Evolutionary conservation across 2,329 filamentous ascomycete genomes (phyloP).

Genomic region (Coniosporium tulheliwenetii): DNA sequence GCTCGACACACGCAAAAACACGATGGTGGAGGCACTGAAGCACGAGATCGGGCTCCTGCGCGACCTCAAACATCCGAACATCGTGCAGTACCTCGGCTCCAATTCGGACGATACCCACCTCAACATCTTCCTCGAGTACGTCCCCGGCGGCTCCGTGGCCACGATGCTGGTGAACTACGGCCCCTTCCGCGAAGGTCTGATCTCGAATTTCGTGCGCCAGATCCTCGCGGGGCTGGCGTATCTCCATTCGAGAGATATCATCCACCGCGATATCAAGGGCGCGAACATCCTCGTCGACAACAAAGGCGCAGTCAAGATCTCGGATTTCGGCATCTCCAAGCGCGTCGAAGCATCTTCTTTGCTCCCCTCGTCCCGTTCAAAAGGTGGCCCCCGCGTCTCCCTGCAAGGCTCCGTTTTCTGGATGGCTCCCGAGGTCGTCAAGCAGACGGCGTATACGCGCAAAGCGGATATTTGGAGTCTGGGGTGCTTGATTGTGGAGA

Average conservation of each 20-base stretch:
- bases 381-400: conserved; percentile 51
- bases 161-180: conserved; percentile 99
- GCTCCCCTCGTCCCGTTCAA: conserved; percentile 32
- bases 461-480: conserved; percentile 99
- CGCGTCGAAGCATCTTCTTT: conserved; percentile 87
- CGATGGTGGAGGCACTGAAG: conserved; percentile 95
- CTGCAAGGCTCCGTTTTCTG: conserved; percentile 96
- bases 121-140: conserved; percentile 99
- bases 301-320: conserved; percentile 98
- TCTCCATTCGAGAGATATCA: conserved; percentile 86
- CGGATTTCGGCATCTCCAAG: conserved; percentile 97
- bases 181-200: conserved; percentile 79
- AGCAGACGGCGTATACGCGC: conserved; percentile 92
- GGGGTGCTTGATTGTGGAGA: conserved; percentile 92
- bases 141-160: conserved; percentile 90
- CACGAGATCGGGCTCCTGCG: conserved; percentile 89
- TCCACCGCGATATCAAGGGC: conserved; percentile 97
- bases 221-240: conserved; percentile 88
- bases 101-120: conserved; percentile 81
- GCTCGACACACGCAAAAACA: conserved; percentile 83
- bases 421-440: conserved; percentile 99
- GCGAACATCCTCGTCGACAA: conserved; percentile 98
- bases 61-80: conserved; percentile 89
- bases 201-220: conserved; percentile 92
- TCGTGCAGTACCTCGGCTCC: conserved; percentile 94